Conservation (phyloP, 2,329 filamentous ascomycete genomes). For the Diaporthe citri region DNA sequence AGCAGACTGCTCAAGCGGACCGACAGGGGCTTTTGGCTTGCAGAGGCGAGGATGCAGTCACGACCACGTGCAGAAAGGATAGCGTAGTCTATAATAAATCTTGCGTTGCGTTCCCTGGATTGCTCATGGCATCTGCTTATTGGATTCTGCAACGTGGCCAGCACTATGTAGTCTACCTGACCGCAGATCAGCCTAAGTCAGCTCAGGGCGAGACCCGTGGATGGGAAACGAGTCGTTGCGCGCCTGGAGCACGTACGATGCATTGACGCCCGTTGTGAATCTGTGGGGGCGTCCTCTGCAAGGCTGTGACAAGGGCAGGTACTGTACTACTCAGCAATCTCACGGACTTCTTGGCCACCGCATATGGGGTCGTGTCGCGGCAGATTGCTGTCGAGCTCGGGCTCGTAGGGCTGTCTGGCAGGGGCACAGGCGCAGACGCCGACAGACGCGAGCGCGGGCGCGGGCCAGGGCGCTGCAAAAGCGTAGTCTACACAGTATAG, state of each 20-base stretch:
- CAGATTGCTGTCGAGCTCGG: background rate
- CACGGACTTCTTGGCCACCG: background rate
- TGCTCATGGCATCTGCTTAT: background rate
- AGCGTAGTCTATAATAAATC: constrained; percentile 10
- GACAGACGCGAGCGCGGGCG: background rate
- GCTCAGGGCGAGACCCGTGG: background rate
- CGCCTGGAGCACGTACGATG: constrained; percentile 11
- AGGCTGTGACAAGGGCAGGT: background rate
- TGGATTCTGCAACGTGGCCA: background rate
- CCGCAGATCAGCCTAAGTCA: background rate
- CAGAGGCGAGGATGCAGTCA: background rate
- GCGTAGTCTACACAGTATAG: background rate
- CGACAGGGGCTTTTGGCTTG: background rate
- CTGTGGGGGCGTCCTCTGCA: constrained; percentile 9
- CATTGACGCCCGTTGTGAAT: constrained; percentile 17
- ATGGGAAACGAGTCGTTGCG: constrained; percentile 16
- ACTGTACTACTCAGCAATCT: background rate
- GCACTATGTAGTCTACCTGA: background rate
- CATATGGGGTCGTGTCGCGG: constrained; percentile 7
- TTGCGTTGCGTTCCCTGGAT: background rate
- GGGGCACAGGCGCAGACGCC: constrained; percentile 1
- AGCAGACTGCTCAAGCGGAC: background rate
- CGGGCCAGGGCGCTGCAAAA: background rate
- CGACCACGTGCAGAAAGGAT: background rate
- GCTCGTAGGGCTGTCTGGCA: constrained; percentile 26